Conservation (phyloP, 352 stramenopile species). For the Thraustochytrium sp. region DNA sequence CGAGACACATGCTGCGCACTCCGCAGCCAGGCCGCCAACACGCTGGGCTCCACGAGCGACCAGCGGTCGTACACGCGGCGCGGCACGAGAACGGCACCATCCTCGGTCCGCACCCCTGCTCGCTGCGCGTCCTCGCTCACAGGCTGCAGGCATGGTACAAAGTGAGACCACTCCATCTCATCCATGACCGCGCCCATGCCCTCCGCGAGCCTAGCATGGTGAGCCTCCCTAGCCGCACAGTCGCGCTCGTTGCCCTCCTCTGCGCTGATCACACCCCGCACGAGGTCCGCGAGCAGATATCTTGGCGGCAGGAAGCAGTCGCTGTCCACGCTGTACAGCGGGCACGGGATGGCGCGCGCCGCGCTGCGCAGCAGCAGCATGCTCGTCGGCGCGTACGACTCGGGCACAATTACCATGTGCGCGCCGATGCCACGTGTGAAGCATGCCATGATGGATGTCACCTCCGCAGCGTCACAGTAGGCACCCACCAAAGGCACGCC, state of each 20-base stretch:
- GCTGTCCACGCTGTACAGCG: background rate
- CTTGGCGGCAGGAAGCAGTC: slow-evolving; percentile 6
- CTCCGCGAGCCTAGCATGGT: background rate
- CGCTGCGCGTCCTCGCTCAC: background rate
- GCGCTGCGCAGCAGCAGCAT: background rate
- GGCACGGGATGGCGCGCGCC: background rate
- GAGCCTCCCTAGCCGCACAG: background rate
- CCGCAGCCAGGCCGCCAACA: background rate
- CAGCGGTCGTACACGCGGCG: background rate
- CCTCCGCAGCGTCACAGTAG: background rate
- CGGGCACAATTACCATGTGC: slow-evolving; percentile 29
- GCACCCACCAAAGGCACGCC: slow-evolving; percentile 1
- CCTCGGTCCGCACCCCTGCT: background rate
- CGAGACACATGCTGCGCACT: background rate
- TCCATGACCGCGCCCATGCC: background rate
- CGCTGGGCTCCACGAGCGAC: background rate
- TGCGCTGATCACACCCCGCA: too few species aligned
- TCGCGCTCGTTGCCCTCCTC: background rate
- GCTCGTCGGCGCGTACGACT: background rate
- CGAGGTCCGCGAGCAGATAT: background rate
- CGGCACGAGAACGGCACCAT: background rate
- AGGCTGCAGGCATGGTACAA: background rate
- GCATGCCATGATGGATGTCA: background rate
- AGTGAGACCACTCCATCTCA: background rate
- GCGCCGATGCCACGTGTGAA: background rate